A percentile compares a stretch with the other conserved stretches of the same genome.
phyloP scores from a whole-genome alignment of 2,329 filamentous ascomycete genomes.

The Geosmithia morbida region DNA sequence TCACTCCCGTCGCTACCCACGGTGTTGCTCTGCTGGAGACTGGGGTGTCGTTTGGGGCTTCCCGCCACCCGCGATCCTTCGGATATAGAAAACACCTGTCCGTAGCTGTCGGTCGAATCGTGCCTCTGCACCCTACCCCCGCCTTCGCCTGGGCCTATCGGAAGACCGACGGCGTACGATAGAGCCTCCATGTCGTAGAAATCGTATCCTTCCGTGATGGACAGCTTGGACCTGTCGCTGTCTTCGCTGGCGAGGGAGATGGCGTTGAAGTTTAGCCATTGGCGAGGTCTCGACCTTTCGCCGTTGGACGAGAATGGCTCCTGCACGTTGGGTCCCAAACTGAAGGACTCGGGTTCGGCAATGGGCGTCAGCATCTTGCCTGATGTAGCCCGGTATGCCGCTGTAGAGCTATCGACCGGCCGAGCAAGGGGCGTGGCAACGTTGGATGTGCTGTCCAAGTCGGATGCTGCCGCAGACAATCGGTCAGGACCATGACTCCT shows the following conservation, averaged over 20 bases:
- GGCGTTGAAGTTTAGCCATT: slow-evolving; percentile 33
- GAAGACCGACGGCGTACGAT: slow-evolving; percentile 37
- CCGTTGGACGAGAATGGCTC: slow-evolving; percentile 12
- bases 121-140: slow-evolving; percentile 21
- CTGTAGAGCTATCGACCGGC: slow-evolving; percentile 24
- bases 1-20: slow-evolving; percentile 11
- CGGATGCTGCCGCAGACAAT: slow-evolving; percentile 22
- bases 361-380: slow-evolving; percentile 30
- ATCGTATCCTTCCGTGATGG: slow-evolving; percentile 47
- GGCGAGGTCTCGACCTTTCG: slow-evolving; percentile 16
- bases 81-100: slow-evolving; percentile 44
- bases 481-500: slow-evolving; percentile 26
- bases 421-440: slow-evolving; percentile 43
- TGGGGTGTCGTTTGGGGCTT: background rate
- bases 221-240: slow-evolving; percentile 29
- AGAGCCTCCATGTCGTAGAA: slow-evolving; percentile 48
- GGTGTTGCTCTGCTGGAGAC: background rate
- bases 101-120: slow-evolving; percentile 44
- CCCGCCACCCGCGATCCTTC: slow-evolving; percentile 21
- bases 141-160: slow-evolving; percentile 15
- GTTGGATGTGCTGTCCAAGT: slow-evolving; percentile 48
- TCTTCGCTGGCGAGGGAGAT: slow-evolving; percentile 35
- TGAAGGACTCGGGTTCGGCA: slow-evolving; percentile 33
- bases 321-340: slow-evolving; percentile 31
- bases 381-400: slow-evolving; percentile 12